Evolutionary conservation across 768 basidiomycete species (phyloP), one percentile per base, ranked within the genome.

Genomic region (Tulasnella sp.): DNA sequence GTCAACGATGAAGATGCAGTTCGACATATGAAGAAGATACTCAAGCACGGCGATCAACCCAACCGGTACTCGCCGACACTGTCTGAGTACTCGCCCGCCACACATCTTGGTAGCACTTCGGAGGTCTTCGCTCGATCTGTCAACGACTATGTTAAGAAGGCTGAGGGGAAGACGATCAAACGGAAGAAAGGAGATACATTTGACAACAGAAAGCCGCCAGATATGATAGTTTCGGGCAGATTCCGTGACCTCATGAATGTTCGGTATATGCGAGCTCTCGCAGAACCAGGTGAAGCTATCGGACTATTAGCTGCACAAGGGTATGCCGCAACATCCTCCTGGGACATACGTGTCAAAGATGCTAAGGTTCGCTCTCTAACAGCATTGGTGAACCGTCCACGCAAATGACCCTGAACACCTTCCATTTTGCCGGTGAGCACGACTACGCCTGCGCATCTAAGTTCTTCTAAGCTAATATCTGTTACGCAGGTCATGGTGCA

Each of bases 361-460:
- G 41, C 53, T 45, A n/a, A 56, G 5, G 15, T 38, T 38, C 56
- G n/a, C n/a, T 49, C 53, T 55, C 5, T 50, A 55, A 7, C 61
- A 98, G 96, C 73, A 82, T 99, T 44, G 96, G 96, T 53, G 96
- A 99, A 71, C 96, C 96, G 3, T 99, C 96, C 15, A 99, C 96
- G 0, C 96, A 99, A 70, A 99, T 99, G 96, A 99, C 96, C 8
- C 74, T 99, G 64, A 99, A 99, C 70, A 99, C 96, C 11, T 99
- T 99, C 82, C 96, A 99, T 76, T 94, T 99, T 68, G 96, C 96
- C 65, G 95, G 92, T 84, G 71, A 79, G 58, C 5, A 27, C 49
- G 10, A 17, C 27, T n/a, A 17, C 9, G n/a, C n/a, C n/a, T n/a
- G 21, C 32, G 21, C 3, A 1, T 1, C 44, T 2, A 9, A n/a